Evolutionary conservation across 257 asterid genomes (phyloP).

Genomic region (Leptodermis oblonga): DNA sequence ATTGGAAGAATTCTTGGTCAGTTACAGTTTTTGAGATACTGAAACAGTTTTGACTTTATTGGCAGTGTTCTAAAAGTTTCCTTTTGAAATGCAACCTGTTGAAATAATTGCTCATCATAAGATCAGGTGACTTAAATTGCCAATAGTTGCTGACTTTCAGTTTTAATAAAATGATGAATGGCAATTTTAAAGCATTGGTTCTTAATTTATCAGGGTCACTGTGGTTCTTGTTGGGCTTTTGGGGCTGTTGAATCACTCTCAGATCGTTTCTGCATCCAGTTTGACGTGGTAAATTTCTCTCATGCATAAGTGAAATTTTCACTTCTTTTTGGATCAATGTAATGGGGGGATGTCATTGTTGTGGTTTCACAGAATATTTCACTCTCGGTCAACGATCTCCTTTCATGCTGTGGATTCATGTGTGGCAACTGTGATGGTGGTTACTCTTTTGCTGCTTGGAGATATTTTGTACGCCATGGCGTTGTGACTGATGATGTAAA

Average conservation of each 20-base stretch:
- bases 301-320: neutral
- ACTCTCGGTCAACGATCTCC: conserved; percentile 87
- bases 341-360: neutral
- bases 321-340: neutral
- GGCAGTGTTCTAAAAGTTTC: conserved; percentile 29
- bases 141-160: conserved; percentile 12
- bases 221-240: conserved; percentile 99
- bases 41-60: conserved; percentile 20
- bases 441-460: conserved; percentile 78
- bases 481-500: conserved; percentile 88
- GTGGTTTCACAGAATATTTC: conserved; percentile 51
- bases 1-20: conserved; percentile 73
- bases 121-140: conserved; percentile 68
- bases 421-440: conserved; percentile 99
- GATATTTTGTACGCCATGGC: conserved; percentile 66
- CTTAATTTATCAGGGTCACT: conserved; percentile 64
- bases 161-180: conserved; percentile 3
- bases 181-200: conserved; percentile 13
- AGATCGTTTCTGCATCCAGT: conserved; percentile 86
- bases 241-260: conserved; percentile 89
- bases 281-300: conserved; percentile 46
- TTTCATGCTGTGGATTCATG: conserved; percentile 85
- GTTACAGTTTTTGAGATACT: conserved; percentile 22
- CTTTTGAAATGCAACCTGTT: conserved; percentile 19
- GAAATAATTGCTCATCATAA: conserved; percentile 29